Conservation (phyloP, 495 filamentous ascomycete species). For the Xylaria flabelliformis region DNA sequence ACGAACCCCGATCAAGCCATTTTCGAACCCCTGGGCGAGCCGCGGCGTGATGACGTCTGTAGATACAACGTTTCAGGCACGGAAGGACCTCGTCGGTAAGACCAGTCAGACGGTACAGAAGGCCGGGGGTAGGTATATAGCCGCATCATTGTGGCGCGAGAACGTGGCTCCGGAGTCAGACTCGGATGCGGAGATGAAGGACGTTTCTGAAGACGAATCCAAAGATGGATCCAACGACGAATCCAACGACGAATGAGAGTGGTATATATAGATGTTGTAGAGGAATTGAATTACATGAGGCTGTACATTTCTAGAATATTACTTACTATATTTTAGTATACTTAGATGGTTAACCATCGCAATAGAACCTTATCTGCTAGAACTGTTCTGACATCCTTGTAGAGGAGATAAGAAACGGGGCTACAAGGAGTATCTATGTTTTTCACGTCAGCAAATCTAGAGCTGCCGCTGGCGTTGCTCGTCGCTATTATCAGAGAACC, state of each 20-base stretch:
- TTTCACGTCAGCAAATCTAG: too few species aligned
- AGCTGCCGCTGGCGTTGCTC: not conserved
- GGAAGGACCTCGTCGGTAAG: not conserved
- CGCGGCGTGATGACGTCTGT: conserved; percentile 19
- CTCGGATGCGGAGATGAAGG: not conserved
- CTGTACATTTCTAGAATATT: not conserved
- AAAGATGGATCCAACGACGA: too few species aligned
- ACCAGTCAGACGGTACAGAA: not conserved
- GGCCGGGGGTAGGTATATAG: not conserved
- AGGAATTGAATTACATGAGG: not conserved
- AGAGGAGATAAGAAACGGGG: too few species aligned
- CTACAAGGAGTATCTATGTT: too few species aligned
- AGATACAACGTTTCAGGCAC: not conserved
- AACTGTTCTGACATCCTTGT: not conserved
- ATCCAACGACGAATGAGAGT: not conserved
- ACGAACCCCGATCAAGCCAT: not conserved
- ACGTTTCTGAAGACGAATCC: too few species aligned
- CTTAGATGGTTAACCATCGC: not conserved
- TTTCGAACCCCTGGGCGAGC: conserved; percentile 20
- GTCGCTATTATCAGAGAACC: not conserved
- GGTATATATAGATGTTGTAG: not conserved
- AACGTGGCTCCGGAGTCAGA: not conserved
- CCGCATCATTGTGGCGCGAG: conserved; percentile 13
- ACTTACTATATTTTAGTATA: not conserved
- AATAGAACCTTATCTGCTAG: not conserved